Evolutionary conservation across 441 rosid species (phyloP).

Genomic region (Adansonia madagascariensis): DNA sequence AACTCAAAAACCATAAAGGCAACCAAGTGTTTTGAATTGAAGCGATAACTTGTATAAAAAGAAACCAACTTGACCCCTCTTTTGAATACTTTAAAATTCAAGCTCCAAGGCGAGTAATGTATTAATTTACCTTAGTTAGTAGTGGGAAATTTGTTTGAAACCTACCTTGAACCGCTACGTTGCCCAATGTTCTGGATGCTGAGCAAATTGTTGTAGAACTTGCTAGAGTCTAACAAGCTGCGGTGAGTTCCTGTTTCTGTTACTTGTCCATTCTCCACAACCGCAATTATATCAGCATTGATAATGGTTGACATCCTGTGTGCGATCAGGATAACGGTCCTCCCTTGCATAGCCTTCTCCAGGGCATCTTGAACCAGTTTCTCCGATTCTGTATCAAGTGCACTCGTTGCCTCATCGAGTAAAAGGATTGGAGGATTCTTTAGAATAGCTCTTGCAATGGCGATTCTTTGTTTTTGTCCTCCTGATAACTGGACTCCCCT

Average conservation of each 20-base stretch:
- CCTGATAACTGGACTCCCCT: constrained; percentile 74
- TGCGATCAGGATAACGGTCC: constrained; percentile 65
- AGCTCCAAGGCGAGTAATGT: not conserved
- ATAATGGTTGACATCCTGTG: constrained; percentile 68
- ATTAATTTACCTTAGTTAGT: not conserved
- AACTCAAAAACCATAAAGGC: too few relatives aligned
- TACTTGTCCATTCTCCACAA: constrained; percentile 61
- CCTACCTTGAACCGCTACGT: constrained; percentile 44
- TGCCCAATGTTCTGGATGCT: constrained; percentile 54
- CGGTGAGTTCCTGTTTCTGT: constrained; percentile 61
- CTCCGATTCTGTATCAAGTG: constrained; percentile 71
- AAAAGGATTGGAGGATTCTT: constrained; percentile 68
- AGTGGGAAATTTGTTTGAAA: constrained; percentile 7
- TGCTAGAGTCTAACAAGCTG: constrained; percentile 50
- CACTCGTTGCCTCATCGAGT: constrained; percentile 80
- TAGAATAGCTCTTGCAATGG: constrained; percentile 66
- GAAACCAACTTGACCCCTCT: too few relatives aligned
- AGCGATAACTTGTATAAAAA: too few relatives aligned
- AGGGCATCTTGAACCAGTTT: constrained; percentile 66
- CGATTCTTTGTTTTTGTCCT: constrained; percentile 73
- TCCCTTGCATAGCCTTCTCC: constrained; percentile 62
- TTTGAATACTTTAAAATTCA: too few relatives aligned
- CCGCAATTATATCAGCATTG: constrained; percentile 62
- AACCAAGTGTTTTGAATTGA: too few relatives aligned
- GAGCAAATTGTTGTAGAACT: constrained; percentile 49